Percentiles rank a stretch among this genome's conserved stretches.
Evolutionary conservation across 805 yeast species (phyloP).

Genomic region (Candida corydali): DNA sequence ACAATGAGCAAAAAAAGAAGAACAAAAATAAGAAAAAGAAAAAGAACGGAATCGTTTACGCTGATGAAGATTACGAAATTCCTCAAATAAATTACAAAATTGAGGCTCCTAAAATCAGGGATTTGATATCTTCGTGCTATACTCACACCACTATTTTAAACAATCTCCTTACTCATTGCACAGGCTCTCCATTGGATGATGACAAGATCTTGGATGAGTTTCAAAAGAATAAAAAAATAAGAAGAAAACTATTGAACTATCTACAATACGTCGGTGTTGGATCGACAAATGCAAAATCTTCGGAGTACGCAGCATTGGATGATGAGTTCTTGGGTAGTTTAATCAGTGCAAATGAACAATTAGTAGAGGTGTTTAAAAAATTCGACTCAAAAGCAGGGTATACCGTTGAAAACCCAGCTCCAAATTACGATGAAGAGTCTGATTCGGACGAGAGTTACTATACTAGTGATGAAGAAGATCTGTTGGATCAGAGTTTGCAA

Average conservation of each 20-base stretch:
- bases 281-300: constrained; percentile 22
- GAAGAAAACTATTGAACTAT: constrained; percentile 77
- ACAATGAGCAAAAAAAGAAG: constrained; percentile 9
- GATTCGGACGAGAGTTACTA: constrained; percentile 37
- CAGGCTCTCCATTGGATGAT: constrained; percentile 61
- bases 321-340: constrained; percentile 88
- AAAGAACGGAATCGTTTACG: constrained; percentile 21
- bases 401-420: constrained; percentile 36
- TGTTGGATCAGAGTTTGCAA: constrained; percentile 9
- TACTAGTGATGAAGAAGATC: constrained; percentile 13
- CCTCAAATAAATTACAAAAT: constrained; percentile 65
- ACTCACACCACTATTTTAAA: constrained; percentile 66
- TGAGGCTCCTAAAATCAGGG: constrained; percentile 69
- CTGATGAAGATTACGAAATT: constrained; percentile 52
- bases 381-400: constrained; percentile 57
- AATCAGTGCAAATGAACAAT: constrained; percentile 85
- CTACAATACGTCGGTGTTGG: constrained; percentile 72
- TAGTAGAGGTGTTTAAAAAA: constrained; percentile 65
- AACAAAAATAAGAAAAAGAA: constrained; percentile 14
- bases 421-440: constrained; percentile 24
- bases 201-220: constrained; percentile 59
- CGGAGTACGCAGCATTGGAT: constrained; percentile 34
- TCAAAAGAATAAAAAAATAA: constrained; percentile 66
- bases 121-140: constrained; percentile 69
- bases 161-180: constrained; percentile 47